A percentile compares a stretch with the other conserved stretches of the same genome.
phyloP scores from a whole-genome alignment of 768 basidiomycete genomes.

The Tylopilus balloui region DNA sequence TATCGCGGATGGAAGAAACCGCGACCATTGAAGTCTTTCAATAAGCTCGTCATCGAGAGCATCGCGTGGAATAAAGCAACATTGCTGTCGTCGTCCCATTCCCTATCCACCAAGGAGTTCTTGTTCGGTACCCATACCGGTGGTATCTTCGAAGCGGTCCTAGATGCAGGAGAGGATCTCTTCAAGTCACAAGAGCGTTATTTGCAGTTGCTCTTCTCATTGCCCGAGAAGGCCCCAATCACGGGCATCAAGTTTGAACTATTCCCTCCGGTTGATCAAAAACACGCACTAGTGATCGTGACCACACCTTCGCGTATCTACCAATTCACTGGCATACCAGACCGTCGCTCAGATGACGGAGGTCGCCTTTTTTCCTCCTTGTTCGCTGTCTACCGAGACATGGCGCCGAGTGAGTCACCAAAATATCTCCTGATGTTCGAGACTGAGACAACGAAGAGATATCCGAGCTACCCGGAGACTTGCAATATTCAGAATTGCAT shows the following conservation, averaged over 20 bases:
- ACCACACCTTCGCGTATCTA: constrained; percentile 89
- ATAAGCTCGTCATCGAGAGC: constrained; percentile 82
- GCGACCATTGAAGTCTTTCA: constrained; percentile 66
- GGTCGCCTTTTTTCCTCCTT: constrained; percentile 71
- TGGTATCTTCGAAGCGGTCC: constrained; percentile 79
- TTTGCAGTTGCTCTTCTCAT: constrained; percentile 64
- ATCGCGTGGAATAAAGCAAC: constrained; percentile 85
- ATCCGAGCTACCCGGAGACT: constrained; percentile 80
- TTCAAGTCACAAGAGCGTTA: constrained; percentile 87
- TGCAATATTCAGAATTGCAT: constrained; percentile 72
- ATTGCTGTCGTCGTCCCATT: constrained; percentile 57
- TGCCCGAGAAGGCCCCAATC: constrained; percentile 78
- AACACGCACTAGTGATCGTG: constrained; percentile 64
- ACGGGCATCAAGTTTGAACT: constrained; percentile 83
- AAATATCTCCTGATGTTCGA: constrained; percentile 1
- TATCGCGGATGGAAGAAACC: constrained; percentile 81
- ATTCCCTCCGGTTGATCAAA: constrained; percentile 60
- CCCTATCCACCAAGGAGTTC: constrained; percentile 77
- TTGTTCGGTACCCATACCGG: constrained; percentile 85
- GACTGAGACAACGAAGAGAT: constrained; percentile 57
- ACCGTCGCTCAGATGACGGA: constrained; percentile 67
- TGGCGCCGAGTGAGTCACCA: constrained; percentile 65
- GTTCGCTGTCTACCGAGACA: constrained; percentile 71
- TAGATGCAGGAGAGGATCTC: constrained; percentile 89
- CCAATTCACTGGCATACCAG: constrained; percentile 73